Evolutionary conservation across 257 asterid species (phyloP).

Genomic region (Leptodermis oblonga): DNA sequence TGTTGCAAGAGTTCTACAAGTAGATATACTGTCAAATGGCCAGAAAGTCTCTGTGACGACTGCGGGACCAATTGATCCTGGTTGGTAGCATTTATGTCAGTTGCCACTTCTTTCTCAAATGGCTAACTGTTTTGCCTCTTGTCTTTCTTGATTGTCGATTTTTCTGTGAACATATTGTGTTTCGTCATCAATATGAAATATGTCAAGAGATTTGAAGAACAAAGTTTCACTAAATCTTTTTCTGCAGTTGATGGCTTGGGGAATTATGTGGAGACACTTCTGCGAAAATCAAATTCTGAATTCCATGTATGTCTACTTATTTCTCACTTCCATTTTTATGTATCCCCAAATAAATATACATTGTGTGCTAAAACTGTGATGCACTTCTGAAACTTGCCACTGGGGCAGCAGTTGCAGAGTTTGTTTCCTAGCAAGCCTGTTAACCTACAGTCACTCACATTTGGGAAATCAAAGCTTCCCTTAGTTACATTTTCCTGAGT

Average conservation of each 20-base stretch:
- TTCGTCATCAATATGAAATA: not conserved
- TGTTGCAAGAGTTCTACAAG: slow-evolving; percentile 83
- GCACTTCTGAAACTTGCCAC: not conserved
- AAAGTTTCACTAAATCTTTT: not conserved
- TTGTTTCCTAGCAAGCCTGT: not conserved
- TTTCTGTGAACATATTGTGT: not conserved
- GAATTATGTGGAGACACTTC: slow-evolving; percentile 64
- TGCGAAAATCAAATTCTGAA: slow-evolving; percentile 66
- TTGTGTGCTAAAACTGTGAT: not conserved
- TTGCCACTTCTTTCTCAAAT: slow-evolving; percentile 3
- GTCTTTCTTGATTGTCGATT: not conserved
- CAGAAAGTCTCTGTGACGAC: slow-evolving; percentile 50
- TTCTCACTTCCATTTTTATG: not conserved
- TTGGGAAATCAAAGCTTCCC: not conserved
- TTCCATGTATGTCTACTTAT: slow-evolving; percentile 57
- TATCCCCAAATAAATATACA: not conserved
- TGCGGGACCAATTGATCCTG: slow-evolving; percentile 73
- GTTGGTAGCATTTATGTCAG: slow-evolving; percentile 30
- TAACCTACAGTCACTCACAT: not conserved
- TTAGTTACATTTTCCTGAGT: not conserved
- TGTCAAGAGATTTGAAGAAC: not conserved
- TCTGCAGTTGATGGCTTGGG: slow-evolving; percentile 48
- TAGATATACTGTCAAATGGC: slow-evolving; percentile 50
- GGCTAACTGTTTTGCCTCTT: not conserved
- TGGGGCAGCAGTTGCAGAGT: not conserved